Conservation (phyloP, 2,329 filamentous ascomycete genomes). For the Epichloe aotearoae region DNA sequence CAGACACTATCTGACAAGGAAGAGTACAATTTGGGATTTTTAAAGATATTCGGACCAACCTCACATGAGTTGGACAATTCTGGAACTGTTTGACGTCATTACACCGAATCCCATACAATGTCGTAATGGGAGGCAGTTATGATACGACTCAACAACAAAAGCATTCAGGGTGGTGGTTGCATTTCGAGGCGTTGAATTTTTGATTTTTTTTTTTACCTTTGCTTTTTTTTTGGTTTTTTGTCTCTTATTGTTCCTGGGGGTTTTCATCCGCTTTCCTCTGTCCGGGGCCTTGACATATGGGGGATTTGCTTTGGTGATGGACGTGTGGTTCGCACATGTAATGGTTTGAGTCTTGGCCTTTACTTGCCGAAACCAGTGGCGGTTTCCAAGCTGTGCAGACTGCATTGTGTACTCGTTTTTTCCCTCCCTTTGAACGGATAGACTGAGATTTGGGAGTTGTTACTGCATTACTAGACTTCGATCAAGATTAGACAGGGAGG, state of each 20-base stretch:
- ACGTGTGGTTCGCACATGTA: not conserved
- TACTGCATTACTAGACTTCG: conserved; percentile 25
- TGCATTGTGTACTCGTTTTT: conserved; percentile 13
- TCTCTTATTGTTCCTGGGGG: conserved; percentile 4
- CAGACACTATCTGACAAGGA: not conserved
- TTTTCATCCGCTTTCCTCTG: not conserved
- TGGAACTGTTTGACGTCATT: conserved; percentile 4
- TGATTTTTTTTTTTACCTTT: conserved; percentile 7
- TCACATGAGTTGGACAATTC: conserved; percentile 3
- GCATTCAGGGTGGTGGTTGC: conserved; percentile 19
- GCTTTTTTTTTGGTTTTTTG: conserved; percentile 7
- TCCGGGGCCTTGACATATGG: conserved; percentile 1
- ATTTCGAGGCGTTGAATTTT: conserved; percentile 25
- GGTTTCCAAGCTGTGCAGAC: conserved; percentile 17
- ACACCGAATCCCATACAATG: not conserved
- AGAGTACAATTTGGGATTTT: conserved; percentile 5
- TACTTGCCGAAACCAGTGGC: not conserved
- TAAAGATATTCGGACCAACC: conserved; percentile 4
- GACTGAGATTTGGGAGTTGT: conserved; percentile 23
- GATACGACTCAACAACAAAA: conserved; percentile 11
- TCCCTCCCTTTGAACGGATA: conserved; percentile 13
- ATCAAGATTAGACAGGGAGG: conserved; percentile 25
- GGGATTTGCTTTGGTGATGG: conserved; percentile 1
- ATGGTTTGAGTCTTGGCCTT: conserved; percentile 1
- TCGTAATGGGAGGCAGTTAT: not conserved